These are phyloP conservation scores for Suillus brevipes DNA, from an alignment of 768 basidiomycete genomes.

Conservation along the genomic window DNA sequence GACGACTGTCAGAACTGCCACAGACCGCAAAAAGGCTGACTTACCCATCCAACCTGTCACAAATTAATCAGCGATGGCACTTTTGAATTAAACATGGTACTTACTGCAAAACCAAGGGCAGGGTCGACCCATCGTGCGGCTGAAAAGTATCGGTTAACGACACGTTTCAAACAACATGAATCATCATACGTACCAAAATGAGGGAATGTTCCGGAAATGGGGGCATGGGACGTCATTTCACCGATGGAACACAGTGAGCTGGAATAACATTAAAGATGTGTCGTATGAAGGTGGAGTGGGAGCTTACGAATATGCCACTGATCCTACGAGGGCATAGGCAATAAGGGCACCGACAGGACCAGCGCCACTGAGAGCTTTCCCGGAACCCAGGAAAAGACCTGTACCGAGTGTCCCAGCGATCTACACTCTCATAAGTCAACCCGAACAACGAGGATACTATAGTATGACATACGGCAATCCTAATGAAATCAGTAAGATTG, in stretches of 20 bases:
- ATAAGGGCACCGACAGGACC: constrained; percentile 70
- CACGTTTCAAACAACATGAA: background rate
- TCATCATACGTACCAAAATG: constrained; percentile 51
- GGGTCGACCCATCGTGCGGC: constrained; percentile 60
- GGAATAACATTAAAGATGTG: constrained; percentile 1
- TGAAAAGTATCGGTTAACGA: constrained; percentile 16
- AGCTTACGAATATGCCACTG: constrained; percentile 63
- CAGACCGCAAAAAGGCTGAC: constrained; percentile 32
- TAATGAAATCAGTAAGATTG: constrained; percentile 19
- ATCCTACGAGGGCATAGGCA: constrained; percentile 63
- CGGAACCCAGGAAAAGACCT: constrained; percentile 73
- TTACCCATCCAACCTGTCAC: constrained; percentile 30
- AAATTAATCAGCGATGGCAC: background rate
- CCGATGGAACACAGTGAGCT: constrained; percentile 66
- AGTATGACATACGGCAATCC: constrained; percentile 58
- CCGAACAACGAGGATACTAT: background rate
- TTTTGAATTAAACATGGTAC: constrained; percentile 21
- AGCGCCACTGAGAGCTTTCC: constrained; percentile 55
- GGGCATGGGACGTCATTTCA: constrained; percentile 81
- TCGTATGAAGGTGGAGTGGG: constrained; percentile 14
- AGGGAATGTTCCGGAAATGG: constrained; percentile 77
- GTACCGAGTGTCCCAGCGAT: constrained; percentile 78
- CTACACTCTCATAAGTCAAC: constrained; percentile 28
- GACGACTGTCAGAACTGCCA: background rate
- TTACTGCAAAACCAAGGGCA: constrained; percentile 57